Conservation (phyloP, 495 filamentous ascomycete genomes). For the Xylaria telfairii region DNA sequence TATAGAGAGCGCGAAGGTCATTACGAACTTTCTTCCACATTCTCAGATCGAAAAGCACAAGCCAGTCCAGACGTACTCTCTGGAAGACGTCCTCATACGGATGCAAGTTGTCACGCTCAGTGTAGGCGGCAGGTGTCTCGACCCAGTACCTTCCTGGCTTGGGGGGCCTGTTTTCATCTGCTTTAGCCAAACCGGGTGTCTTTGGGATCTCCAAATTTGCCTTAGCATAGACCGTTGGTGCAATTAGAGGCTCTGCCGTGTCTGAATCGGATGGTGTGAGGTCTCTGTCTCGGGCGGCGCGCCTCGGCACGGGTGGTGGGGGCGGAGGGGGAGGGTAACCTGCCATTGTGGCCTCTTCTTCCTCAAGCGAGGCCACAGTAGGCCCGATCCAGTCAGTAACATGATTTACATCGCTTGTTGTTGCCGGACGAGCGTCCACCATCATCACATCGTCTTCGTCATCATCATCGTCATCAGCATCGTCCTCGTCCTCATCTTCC, state of each 20-base stretch:
- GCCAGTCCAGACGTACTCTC: slow-evolving; percentile 89
- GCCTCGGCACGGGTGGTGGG: slow-evolving; percentile 44
- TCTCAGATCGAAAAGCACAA: slow-evolving; percentile 94
- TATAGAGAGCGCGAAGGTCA: slow-evolving; percentile 90
- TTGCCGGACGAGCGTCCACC: slow-evolving; percentile 53
- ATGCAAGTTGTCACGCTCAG: slow-evolving; percentile 62
- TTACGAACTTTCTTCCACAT: slow-evolving; percentile 96
- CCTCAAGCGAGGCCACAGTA: slow-evolving; percentile 51
- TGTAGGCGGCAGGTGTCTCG: slow-evolving; percentile 72
- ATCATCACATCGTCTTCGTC: slow-evolving; percentile 59
- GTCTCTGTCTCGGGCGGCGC: slow-evolving; percentile 54
- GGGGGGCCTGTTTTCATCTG: slow-evolving; percentile 39
- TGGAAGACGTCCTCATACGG: slow-evolving; percentile 84
- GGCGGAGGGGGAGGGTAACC: slow-evolving; percentile 70
- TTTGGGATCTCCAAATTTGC: slow-evolving; percentile 63
- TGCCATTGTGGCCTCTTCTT: slow-evolving; percentile 72
- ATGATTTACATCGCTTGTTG: slow-evolving; percentile 63
- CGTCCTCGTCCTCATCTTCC: slow-evolving; percentile 53
- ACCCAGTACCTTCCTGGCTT: slow-evolving; percentile 83
- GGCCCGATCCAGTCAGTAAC: slow-evolving; percentile 49
- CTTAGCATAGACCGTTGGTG: slow-evolving; percentile 59
- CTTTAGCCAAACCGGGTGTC: slow-evolving; percentile 52
- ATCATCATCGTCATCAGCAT: slow-evolving; percentile 54
- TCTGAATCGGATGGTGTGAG: slow-evolving; percentile 67
- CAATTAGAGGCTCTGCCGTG: slow-evolving; percentile 62